phyloP scores from a whole-genome alignment of 2,329 filamentous ascomycete genomes.

The Purpureocillium lavendulum region DNA sequence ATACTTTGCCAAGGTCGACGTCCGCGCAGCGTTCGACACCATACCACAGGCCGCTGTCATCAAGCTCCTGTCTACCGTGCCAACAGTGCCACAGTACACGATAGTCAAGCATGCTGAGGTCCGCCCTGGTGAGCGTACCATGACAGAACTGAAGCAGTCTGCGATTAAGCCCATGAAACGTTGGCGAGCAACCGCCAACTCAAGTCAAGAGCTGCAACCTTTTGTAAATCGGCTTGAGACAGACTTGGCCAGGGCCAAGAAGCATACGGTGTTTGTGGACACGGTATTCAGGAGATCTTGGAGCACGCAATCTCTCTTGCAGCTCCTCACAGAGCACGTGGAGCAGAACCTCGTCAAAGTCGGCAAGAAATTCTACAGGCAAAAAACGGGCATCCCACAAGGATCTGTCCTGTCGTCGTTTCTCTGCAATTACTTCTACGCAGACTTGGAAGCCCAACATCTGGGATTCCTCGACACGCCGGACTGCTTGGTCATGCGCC shows the following conservation, averaged over 20 bases:
- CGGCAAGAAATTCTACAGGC: constrained; percentile 79
- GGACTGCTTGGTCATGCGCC: constrained; percentile 63
- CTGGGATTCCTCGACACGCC: constrained; percentile 53
- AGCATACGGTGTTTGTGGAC: constrained; percentile 72
- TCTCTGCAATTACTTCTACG: constrained; percentile 95
- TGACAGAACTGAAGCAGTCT: constrained; percentile 10
- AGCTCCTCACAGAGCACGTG: constrained; percentile 73
- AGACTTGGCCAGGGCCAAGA: constrained; percentile 34
- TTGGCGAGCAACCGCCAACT: constrained; percentile 46
- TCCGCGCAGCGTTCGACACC: constrained; percentile 87
- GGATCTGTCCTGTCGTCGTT: constrained; percentile 81
- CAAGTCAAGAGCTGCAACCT: constrained; percentile 28
- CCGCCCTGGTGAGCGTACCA: constrained; percentile 32
- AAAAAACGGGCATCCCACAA: constrained; percentile 85
- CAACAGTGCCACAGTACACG: constrained; percentile 53
- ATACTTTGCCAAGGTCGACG: constrained; percentile 90
- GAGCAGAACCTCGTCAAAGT: constrained; percentile 78
- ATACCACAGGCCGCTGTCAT: constrained; percentile 78
- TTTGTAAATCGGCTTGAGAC: constrained; percentile 38
- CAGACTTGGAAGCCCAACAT: constrained; percentile 65
- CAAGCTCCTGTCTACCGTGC: constrained; percentile 52
- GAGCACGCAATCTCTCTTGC: constrained; percentile 54
- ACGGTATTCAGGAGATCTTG: constrained; percentile 45
- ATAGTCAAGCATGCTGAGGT: constrained; percentile 71
- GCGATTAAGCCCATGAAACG: constrained; percentile 31